These are phyloP conservation scores for Quercus gilva DNA, from an alignment of 306 rosid species.

Conservation along the genomic window DNA sequence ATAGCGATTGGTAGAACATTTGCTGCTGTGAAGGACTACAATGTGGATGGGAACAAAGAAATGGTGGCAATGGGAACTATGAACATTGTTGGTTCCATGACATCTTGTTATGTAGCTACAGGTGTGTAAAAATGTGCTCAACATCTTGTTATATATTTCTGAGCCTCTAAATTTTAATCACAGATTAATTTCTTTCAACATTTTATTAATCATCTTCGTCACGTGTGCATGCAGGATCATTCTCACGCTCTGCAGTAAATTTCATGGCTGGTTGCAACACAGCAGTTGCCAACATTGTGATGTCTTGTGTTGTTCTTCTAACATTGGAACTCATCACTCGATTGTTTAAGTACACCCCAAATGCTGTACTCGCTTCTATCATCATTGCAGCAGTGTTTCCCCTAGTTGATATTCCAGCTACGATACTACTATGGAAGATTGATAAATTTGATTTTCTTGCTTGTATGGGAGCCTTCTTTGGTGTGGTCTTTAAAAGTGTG, in stretches of 20 bases:
- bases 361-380: constrained; percentile 80
- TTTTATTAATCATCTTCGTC: too few species aligned
- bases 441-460: constrained; percentile 80
- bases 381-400: constrained; percentile 60
- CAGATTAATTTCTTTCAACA: too few species aligned
- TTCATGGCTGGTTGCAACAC: constrained; percentile 82
- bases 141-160: not conserved
- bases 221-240: constrained; percentile 62
- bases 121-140: constrained; percentile 31
- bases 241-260: constrained; percentile 89
- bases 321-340: constrained; percentile 64
- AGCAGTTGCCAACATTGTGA: constrained; percentile 79
- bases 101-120: constrained; percentile 83
- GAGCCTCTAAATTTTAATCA: not conserved
- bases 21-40: constrained; percentile 74
- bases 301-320: constrained; percentile 61
- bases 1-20: constrained; percentile 94
- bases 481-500: constrained; percentile 70
- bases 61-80: constrained; percentile 92
- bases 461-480: constrained; percentile 76
- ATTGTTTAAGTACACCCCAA: constrained; percentile 79
- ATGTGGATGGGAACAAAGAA: constrained; percentile 83
- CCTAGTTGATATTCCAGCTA: constrained; percentile 53
- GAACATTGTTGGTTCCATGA: constrained; percentile 78
- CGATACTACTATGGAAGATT: constrained; percentile 61